Base-by-base conservation (phyloP, 768 basidiomycete species). In the Leccinum subgranulosum region DNA sequence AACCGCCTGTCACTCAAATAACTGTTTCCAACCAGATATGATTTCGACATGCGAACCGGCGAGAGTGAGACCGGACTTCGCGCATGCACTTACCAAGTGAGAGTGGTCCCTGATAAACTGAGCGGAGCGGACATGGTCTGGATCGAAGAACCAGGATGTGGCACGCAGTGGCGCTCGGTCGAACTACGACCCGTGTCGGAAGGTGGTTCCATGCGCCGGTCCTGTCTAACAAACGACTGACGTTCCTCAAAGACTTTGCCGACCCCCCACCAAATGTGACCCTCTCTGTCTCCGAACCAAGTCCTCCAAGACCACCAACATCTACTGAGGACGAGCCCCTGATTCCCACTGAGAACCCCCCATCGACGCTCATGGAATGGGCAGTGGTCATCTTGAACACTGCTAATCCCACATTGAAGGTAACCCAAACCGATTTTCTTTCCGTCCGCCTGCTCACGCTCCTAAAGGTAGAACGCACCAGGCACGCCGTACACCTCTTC, bases 321-420 rank as follows among this genome's bases (percentile, higher is more conserved):
- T 19, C 25, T 5, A 27, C 23, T 6, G 14, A 48, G 15, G 46
- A 27, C 15, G 46, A 48, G 46, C 46, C 46, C 15, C 46, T 48
- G 19, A 25, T 48, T 3, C 46, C 46, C 46, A 27, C 46, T 3
- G 46, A 28, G n/a, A 48, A 80, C 19, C n/a, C 6, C 49, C 66
- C 83, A 0, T 88, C 89, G 19, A 87, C 87, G 0, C 76, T 92
- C 11, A 84, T 90, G 67, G 80, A 89, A 66, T 92, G 86, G 84
- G 87, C 88, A 27, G 87, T 89, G 9, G 73, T 90, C 12, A 89
- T 93, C 51, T 75, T 93, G 25, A 87, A 89, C 62, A 92, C 91
- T 0, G 70, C 88, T 3, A 33, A 21, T 19, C 29, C 49, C 9
- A 19, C 19, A 29, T 14, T 48, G 46, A 48, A 48, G 27, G 46